These are phyloP conservation scores for Ceriops zippeliana DNA, from an alignment of 345 rosid genomes.

Conservation along the genomic window DNA sequence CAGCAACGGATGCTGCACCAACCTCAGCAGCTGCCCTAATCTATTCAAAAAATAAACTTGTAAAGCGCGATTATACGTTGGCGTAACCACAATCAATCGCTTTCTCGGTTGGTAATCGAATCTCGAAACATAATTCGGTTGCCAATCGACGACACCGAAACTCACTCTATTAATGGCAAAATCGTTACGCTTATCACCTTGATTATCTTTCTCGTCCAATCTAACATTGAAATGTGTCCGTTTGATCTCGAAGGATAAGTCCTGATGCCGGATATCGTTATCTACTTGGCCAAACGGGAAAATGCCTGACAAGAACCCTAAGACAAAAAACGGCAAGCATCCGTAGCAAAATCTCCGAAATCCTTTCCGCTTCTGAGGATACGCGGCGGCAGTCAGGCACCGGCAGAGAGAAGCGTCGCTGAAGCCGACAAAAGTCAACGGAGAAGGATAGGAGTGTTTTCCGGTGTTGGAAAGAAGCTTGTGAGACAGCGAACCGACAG, in stretches of 20 bases:
- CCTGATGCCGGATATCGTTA: conserved; percentile 36
- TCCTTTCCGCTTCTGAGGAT: conserved; percentile 37
- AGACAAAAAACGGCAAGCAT: conserved; percentile 55
- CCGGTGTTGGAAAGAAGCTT: conserved; percentile 28
- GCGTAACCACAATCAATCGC: conserved; percentile 77
- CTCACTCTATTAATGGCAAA: conserved; percentile 9
- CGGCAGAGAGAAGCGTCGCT: conserved; percentile 18
- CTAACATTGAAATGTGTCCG: conserved; percentile 49
- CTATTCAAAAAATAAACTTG: conserved; percentile 79
- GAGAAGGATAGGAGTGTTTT: conserved; percentile 35
- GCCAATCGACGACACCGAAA: background rate
- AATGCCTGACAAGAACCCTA: conserved; percentile 66
- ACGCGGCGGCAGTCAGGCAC: conserved; percentile 27
- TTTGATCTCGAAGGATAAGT: conserved; percentile 63
- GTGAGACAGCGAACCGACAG: conserved; percentile 11
- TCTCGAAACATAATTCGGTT: conserved; percentile 7
- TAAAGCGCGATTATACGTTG: conserved; percentile 71
- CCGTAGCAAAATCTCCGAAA: conserved; percentile 61
- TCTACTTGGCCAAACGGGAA: conserved; percentile 57
- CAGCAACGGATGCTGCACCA: conserved; percentile 73
- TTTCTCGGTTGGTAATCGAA: conserved; percentile 47
- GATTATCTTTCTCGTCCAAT: conserved; percentile 25
- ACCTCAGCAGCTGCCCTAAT: conserved; percentile 69
- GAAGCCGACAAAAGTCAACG: conserved; percentile 23
- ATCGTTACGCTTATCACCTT: conserved; percentile 1